Conservation (phyloP, 2,329 filamentous ascomycete species). For the Bipolaris sorokiniana region DNA sequence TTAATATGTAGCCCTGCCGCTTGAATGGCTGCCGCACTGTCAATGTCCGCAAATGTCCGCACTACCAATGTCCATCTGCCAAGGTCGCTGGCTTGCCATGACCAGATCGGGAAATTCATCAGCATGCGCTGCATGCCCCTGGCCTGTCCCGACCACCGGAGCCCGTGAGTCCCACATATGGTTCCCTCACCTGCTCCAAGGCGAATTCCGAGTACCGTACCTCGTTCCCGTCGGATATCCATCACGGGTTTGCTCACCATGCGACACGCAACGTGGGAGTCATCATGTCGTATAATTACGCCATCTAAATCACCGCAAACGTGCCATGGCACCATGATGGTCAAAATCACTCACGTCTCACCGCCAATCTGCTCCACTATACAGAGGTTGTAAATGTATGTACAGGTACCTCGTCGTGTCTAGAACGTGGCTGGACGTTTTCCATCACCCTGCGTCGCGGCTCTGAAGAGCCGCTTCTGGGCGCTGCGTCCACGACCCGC, state of each 20-base stretch:
- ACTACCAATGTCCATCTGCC: conserved; percentile 13
- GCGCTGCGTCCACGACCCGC: background rate
- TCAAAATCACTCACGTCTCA: conserved; percentile 16
- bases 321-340: conserved; percentile 27
- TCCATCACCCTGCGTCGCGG: conserved; percentile 19
- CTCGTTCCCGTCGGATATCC: conserved; percentile 7
- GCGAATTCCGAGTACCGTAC: conserved; percentile 4
- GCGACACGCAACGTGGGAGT: conserved; percentile 26
- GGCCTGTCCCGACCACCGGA: background rate
- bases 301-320: conserved; percentile 17
- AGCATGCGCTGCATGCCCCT: conserved; percentile 29
- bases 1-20: conserved; percentile 21
- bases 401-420: background rate
- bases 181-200: conserved; percentile 5
- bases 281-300: conserved; percentile 27
- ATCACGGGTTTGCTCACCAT: conserved; percentile 16
- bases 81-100: conserved; percentile 4
- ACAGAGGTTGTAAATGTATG: background rate
- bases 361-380: conserved; percentile 13
- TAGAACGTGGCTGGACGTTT: background rate
- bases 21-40: conserved; percentile 10
- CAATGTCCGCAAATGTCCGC: too few species aligned
- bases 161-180: conserved; percentile 6
- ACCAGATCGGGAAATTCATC: conserved; percentile 26
- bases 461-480: conserved; percentile 10